Percentiles rank a stretch among this genome's conserved stretches.
Evolutionary conservation across 2,329 filamentous ascomycete species (phyloP).

Genomic region (Colletotrichum sp.): DNA sequence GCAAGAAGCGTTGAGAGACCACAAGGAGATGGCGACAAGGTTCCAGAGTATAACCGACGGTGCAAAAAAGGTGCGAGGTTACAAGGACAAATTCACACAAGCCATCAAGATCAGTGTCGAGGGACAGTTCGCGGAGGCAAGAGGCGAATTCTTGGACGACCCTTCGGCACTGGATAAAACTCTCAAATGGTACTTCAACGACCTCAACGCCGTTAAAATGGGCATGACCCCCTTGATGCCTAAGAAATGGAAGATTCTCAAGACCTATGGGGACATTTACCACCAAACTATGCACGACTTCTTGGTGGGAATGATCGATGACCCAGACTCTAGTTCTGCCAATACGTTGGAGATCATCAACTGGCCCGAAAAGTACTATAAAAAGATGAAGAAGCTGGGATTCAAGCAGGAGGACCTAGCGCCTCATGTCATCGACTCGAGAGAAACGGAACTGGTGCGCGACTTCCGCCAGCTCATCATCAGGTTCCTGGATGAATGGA

Average conservation of each 20-base stretch:
- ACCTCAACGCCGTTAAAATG: conserved; percentile 91
- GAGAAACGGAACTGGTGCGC: conserved; percentile 87
- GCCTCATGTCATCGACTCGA: conserved; percentile 88
- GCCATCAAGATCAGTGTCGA: conserved; percentile 77
- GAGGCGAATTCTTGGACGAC: conserved; percentile 81
- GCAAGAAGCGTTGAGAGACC: conserved; percentile 93
- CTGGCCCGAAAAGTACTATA: conserved; percentile 95
- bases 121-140: conserved; percentile 74
- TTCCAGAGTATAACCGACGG: conserved; percentile 97
- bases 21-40: conserved; percentile 89
- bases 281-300: conserved; percentile 97
- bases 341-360: conserved; percentile 92
- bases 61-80: conserved; percentile 88
- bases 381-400: conserved; percentile 91
- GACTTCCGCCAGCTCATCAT: conserved; percentile 97
- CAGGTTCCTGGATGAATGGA: conserved; percentile 95
- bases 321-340: conserved; percentile 81
- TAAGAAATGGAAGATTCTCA: conserved; percentile 94
- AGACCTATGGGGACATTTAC: conserved; percentile 89
- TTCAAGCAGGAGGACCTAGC: conserved; percentile 77
- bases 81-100: conserved; percentile 93
- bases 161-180: conserved; percentile 84
- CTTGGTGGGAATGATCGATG: conserved; percentile 81
- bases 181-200: conserved; percentile 97
- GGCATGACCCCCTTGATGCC: conserved; percentile 93